Base-by-base conservation (phyloP, 2,329 filamentous ascomycete genomes). In the Didymella exigua region DNA sequence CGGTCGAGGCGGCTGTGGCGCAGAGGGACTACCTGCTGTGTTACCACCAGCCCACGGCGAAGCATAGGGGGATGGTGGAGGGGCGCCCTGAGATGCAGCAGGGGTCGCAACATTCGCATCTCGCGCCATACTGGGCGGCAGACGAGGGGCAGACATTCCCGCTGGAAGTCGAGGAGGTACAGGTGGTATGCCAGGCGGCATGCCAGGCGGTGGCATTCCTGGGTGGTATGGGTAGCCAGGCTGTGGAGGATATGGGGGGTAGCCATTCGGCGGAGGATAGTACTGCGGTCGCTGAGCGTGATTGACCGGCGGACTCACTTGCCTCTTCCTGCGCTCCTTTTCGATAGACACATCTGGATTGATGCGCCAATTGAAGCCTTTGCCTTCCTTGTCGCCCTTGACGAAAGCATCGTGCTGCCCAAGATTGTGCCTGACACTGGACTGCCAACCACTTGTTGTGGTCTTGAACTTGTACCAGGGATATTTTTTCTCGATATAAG, bases 361-460 rank as follows among this genome's bases (percentile, higher is more conserved):
- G 62, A 87, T 80, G 50, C 82, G 80, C 85, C 85, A 88, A 46
- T 84, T 81, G 76, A 82, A 86, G 41, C 85, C 85, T 71, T 87
- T 87, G 49, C 85, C 85, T 78, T 76, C 78, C 55, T 79, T 82
- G 60, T 86, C 84, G 14, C 82, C 83, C 62, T 86, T 85, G 68
- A 82, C 80, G 65, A 87, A 87, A 73, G 79, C 76, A 74, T 83
- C 67, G 72, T 83, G 76, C 76, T 86, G 75, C 66, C 83, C 75
- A 71, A 88, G 76, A 54, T 88, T 88, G 68, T 88, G 86, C 29
- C 86, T 81, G 31, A 88, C 85, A 76, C 84, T 87, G 29, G 84
- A 87, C 56, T 87, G 85, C 86, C 86, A 88, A 13, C 86, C 86
- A 60, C 82, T 81, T 1, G 85, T 86, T 49, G 81, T 75, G 13